Base-by-base conservation (phyloP, 129 eudicot genomes). In the Flaveria brownii region DNA sequence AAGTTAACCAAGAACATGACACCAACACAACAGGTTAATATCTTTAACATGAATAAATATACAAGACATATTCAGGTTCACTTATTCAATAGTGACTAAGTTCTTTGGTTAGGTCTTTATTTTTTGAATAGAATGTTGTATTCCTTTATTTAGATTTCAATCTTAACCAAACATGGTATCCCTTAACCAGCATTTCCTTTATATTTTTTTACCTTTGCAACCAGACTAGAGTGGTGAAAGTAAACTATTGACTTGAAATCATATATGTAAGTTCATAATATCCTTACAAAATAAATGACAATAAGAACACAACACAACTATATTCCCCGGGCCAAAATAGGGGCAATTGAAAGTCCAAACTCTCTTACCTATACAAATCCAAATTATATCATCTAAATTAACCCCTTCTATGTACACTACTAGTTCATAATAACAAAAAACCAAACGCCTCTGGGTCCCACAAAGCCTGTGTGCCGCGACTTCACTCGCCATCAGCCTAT, bases 391-490 rank as follows among this genome's bases (percentile, higher is more conserved):
- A 42, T 75, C 73, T 51, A 79, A 49, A 68, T 45, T 78, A 68
- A 45, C 74, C 70, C 80, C 80, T 74, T 80, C 45, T 80, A 74
- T 80, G 23, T 80, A 80, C 80, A 80, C 80, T 16, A 18, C 47
- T 56, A 18, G 47, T 56, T 69, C 56, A 39, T 30, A 6, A 72
- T 50, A n/a, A 63, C 73, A 51, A 73, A 78, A 56, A 78, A 56
- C 49, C 60, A n/a, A 65, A 77, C 16, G 23, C 76, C 50, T 45
- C 16, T 43, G 11, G 17, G 36, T 16, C 49, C 74, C 52, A 41
- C n/a, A 51, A 77, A 51, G 66, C 62, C 54, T 23, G 3, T 7
- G 18, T 16, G 9, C 71, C 82, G 23, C 46, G 1, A 59, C 5
- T 23, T 59, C 47, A 77, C 76, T 60, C 7, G 41, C 41, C 41